A percentile compares a stretch with the other conserved stretches of the same genome.
These are phyloP conservation scores for Pichia norvegensis DNA, from an alignment of 1,139 yeast genomes.

Conservation along the genomic window DNA sequence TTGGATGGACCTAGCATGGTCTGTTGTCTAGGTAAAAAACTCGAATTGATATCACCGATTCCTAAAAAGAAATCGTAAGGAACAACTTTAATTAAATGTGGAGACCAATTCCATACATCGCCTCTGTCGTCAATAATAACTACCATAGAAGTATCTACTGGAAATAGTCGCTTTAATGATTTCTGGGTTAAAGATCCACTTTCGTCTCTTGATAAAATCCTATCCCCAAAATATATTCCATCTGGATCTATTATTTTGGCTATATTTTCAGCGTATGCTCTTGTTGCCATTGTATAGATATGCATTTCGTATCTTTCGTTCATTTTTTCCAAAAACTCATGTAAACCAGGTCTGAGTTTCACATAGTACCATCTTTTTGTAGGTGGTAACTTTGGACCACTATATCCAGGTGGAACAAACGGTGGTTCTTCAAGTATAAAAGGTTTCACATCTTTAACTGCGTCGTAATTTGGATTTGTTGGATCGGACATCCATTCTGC, in stretches of 20 bases:
- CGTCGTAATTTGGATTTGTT: slow-evolving; percentile 72
- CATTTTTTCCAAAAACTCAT: slow-evolving; percentile 58
- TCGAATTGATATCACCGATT: slow-evolving; percentile 93
- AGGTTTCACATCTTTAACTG: slow-evolving; percentile 71
- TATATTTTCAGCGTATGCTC: slow-evolving; percentile 85
- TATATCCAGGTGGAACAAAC: slow-evolving; percentile 45
- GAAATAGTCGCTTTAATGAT: slow-evolving; percentile 79
- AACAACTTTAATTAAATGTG: slow-evolving; percentile 80
- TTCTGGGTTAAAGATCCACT: slow-evolving; percentile 90
- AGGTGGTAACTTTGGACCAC: slow-evolving; percentile 52
- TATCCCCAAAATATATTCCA: slow-evolving; percentile 78
- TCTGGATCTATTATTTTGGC: slow-evolving; percentile 89
- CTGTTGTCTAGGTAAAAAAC: slow-evolving; percentile 76
- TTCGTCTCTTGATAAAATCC: slow-evolving; percentile 89
- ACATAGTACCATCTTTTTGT: slow-evolving; percentile 82
- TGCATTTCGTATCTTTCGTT: slow-evolving; percentile 76
- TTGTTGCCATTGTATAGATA: slow-evolving; percentile 97
- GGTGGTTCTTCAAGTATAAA: slow-evolving; percentile 76
- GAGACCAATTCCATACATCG: slow-evolving; percentile 98
- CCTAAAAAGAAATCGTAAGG: slow-evolving; percentile 97
- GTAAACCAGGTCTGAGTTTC: slow-evolving; percentile 81
- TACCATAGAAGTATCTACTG: slow-evolving; percentile 95
- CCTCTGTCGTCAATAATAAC: slow-evolving; percentile 96
- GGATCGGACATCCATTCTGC: slow-evolving; percentile 94
- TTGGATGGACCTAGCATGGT: slow-evolving; percentile 68